Percentiles rank a stretch among this genome's conserved stretches.
Conservation (phyloP, 1,284 basidiomycete genomes). For the Coniophora puteana region DNA sequence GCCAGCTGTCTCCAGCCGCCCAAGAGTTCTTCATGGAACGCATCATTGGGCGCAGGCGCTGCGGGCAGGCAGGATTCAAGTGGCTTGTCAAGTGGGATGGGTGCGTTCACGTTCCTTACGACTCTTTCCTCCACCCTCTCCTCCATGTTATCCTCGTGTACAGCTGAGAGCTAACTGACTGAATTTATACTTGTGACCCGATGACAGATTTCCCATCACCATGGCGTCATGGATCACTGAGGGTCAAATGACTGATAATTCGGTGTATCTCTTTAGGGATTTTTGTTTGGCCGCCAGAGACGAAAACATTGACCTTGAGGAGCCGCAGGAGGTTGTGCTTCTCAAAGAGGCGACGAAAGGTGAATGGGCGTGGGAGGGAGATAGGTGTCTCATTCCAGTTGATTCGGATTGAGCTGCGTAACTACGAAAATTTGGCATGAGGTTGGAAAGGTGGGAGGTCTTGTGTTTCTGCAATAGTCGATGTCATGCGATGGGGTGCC, state of each 20-base stretch:
- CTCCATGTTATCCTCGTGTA: background rate
- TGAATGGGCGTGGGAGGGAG: slow-evolving; percentile 10
- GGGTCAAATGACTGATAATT: slow-evolving; percentile 21
- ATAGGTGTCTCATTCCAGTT: too few relatives aligned
- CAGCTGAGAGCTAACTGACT: background rate
- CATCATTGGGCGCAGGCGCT: slow-evolving; percentile 27
- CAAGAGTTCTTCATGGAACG: slow-evolving; percentile 28
- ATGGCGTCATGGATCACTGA: slow-evolving; percentile 26
- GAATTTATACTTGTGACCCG: too few relatives aligned
- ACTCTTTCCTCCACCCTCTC: too few relatives aligned
- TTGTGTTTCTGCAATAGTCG: too few relatives aligned
- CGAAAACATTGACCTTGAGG: slow-evolving; percentile 17
- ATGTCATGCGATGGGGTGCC: too few relatives aligned
- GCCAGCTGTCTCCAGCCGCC: slow-evolving; percentile 16
- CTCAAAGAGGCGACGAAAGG: slow-evolving; percentile 16
- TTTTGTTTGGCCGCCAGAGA: slow-evolving; percentile 14
- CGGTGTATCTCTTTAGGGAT: slow-evolving; percentile 9
- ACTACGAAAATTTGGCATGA: too few relatives aligned
- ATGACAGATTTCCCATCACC: slow-evolving; percentile 21
- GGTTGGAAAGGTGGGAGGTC: too few relatives aligned
- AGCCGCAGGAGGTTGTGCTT: slow-evolving; percentile 9
- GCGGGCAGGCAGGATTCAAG: slow-evolving; percentile 11
- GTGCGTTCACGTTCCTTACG: slow-evolving; percentile 18
- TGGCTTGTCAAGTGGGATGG: slow-evolving; percentile 37
- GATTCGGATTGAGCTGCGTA: too few relatives aligned